Conservation (phyloP, 805 yeast species). For the Nakazawaea ambrosiae region DNA sequence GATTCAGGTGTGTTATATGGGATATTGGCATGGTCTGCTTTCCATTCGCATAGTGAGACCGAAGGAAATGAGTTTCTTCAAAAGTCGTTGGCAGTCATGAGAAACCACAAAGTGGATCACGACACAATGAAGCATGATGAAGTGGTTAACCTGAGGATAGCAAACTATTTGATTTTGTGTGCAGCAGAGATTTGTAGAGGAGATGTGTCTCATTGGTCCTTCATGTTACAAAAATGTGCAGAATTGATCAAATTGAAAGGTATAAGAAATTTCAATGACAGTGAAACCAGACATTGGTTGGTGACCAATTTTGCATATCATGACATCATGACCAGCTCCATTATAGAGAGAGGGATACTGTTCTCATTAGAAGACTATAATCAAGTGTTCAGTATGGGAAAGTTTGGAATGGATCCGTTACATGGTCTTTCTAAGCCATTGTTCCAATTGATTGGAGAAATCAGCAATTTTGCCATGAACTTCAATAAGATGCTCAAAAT, state of each 20-base stretch:
- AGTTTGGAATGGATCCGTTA: conserved; percentile 55
- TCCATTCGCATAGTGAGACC: conserved; percentile 23
- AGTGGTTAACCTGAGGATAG: conserved; percentile 40
- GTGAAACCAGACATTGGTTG: conserved; percentile 63
- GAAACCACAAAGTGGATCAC: conserved; percentile 13
- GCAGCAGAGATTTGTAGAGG: conserved; percentile 84
- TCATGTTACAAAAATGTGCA: conserved; percentile 59
- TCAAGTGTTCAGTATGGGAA: conserved; percentile 33
- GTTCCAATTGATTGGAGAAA: conserved; percentile 61
- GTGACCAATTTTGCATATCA: conserved; percentile 77
- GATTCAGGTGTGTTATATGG: conserved; percentile 46
- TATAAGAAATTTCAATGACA: conserved; percentile 37
- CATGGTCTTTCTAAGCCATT: conserved; percentile 67
- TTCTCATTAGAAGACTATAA: conserved; percentile 59
- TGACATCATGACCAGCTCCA: conserved; percentile 61
- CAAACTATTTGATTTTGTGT: conserved; percentile 59
- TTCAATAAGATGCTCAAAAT: conserved; percentile 31
- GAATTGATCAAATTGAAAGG: conserved; percentile 54
- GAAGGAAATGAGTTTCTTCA: conserved; percentile 34
- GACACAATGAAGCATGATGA: conserved; percentile 17
- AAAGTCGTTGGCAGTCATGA: conserved; percentile 37
- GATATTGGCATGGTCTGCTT: conserved; percentile 49
- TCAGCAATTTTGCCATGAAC: conserved; percentile 51
- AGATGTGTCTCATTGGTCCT: conserved; percentile 71
- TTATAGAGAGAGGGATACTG: conserved; percentile 54